Evolutionary conservation across 176 grass and related monocot genomes (phyloP), one percentile per base, ranked within the genome.

Genomic region (Chloris gayana): DNA sequence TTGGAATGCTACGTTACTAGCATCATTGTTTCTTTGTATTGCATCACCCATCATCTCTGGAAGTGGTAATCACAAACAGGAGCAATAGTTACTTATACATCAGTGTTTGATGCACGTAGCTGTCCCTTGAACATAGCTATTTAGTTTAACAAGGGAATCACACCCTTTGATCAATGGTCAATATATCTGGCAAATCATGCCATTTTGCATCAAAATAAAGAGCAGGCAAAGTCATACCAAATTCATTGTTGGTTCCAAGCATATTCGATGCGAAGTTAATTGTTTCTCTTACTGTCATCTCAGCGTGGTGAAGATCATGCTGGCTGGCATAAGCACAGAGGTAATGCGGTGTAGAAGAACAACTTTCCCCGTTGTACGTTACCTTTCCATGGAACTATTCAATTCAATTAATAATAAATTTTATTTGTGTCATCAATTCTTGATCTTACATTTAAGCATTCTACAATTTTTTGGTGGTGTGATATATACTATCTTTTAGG

Each of bases 281-380:
- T 0, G 91, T 97, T 59, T 97, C 94, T 73, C 83, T 90, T 35
- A 94, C 87, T 44, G 94, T 97, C 91, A 97, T 97, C 83, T 97
- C 94, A 39, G 94, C 81, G 82, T 94, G 94, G 64, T 97, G 94
- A 69, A 97, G 90, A 89, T 97, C 91, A 82, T 84, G 47, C 58
- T 97, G 94, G 78, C 94, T 90, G 71, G 94, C 76, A 79, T 94
- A 97, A 67, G 94, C 89, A 82, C 71, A 80, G 41, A 92, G 57
- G 56, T 88, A 87, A 21, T 85, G 83, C 73, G 89, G 70, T 15
- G 39, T 90, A 5, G 89, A 88, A 39, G 89, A 63, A 77, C 84
- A 74, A 90, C 64, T 80, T 22, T 22, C 51, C 51, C 85, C 89
- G 74, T 94, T 94, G 73, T 92, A 94, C 7, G 83, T 70, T 24